Percentiles rank a stretch among this genome's conserved stretches.
phyloP scores from a whole-genome alignment of 2,329 filamentous ascomycete genomes.

The Pseudogymnoascus sp. region DNA sequence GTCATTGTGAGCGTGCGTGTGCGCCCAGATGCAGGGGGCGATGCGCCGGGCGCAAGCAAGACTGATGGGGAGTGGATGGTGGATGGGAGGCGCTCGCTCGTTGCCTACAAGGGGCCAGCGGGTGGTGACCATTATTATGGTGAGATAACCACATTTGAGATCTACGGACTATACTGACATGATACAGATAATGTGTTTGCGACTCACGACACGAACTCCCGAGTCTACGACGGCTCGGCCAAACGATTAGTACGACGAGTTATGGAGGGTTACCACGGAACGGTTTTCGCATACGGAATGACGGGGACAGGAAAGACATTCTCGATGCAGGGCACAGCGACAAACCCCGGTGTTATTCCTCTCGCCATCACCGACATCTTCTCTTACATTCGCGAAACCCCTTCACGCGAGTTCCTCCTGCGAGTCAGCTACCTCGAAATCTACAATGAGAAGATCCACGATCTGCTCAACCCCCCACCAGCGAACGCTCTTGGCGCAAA shows the following conservation, averaged over 20 bases:
- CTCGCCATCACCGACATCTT: slow-evolving; percentile 98
- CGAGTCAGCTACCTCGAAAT: slow-evolving; percentile 98
- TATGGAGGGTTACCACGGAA: slow-evolving; percentile 98
- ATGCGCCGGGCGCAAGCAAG: slow-evolving; percentile 45
- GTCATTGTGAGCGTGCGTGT: slow-evolving; percentile 93
- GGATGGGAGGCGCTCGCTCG: slow-evolving; percentile 71
- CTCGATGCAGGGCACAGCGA: slow-evolving; percentile 97
- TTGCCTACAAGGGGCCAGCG: slow-evolving; percentile 80
- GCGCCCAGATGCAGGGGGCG: slow-evolving; percentile 67
- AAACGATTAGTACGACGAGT: slow-evolving; percentile 91
- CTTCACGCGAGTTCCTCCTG: slow-evolving; percentile 84
- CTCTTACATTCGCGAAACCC: slow-evolving; percentile 96
- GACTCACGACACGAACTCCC: slow-evolving; percentile 85
- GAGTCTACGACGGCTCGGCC: slow-evolving; percentile 88
- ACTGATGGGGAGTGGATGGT: slow-evolving; percentile 85
- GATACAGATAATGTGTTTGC: slow-evolving; percentile 86
- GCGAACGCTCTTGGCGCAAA: slow-evolving; percentile 46
- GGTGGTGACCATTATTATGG: slow-evolving; percentile 89
- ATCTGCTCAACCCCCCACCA: slow-evolving; percentile 72
- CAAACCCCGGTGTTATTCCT: slow-evolving; percentile 91
- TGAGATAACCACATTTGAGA: slow-evolving; percentile 36
- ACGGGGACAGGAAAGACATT: slow-evolving; percentile 98
- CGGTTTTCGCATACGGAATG: slow-evolving; percentile 98
- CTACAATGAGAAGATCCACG: slow-evolving; percentile 96
- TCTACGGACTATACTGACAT: slow-evolving; percentile 12